Base-by-base conservation (phyloP, 139 green algal genomes). In the Mesotaenium endlicherianum region DNA sequence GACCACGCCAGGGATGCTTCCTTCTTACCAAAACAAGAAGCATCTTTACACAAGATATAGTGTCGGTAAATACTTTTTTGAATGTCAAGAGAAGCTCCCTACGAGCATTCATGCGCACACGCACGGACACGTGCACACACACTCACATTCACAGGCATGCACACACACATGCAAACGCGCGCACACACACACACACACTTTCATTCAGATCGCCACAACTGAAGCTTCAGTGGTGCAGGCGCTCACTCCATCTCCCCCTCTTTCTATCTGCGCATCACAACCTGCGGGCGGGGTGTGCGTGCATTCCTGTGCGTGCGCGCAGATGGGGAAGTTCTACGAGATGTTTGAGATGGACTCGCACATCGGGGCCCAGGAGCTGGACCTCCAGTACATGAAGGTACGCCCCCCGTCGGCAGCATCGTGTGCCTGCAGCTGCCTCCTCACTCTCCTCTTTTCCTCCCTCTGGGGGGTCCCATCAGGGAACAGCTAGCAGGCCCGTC, bases 271-370 rank as follows among this genome's bases (percentile, higher is more conserved):
- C 34, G 69, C 1, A 16, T 20, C 30, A 38, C 1, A 70, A 36
- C 39, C 69, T 38, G 1, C 69, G n/a, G n/a, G n/a, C n/a, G n/a
- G n/a, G n/a, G n/a, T n/a, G n/a, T n/a, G n/a, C n/a, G n/a, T n/a
- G n/a, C n/a, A n/a, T n/a, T n/a, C 1, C 11, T 1, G 14, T 16
- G 34, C 30, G 30, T 8, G 2, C 2, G 74, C 80, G 36, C 38
- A 87, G 75, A 89, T 91, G 88, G 93, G 93, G 68, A 97, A 97
- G 86, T 97, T 97, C 84, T 97, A 97, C 81, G 94, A 99, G 91
- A 93, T 99, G 91, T 99, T 97, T 90, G 95, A 99, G 90, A 99
- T 99, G 96, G 96, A 99, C 81, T 92, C 96, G 1, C 93, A 95
- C 84, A 83, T 97, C 2, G 96, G 94, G 5, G 94, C 91, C 53